Percentiles rank a stretch among this genome's conserved stretches.
These are phyloP conservation scores for Brassica hybrid DNA, from an alignment of 441 rosid species.

Conservation along the genomic window DNA sequence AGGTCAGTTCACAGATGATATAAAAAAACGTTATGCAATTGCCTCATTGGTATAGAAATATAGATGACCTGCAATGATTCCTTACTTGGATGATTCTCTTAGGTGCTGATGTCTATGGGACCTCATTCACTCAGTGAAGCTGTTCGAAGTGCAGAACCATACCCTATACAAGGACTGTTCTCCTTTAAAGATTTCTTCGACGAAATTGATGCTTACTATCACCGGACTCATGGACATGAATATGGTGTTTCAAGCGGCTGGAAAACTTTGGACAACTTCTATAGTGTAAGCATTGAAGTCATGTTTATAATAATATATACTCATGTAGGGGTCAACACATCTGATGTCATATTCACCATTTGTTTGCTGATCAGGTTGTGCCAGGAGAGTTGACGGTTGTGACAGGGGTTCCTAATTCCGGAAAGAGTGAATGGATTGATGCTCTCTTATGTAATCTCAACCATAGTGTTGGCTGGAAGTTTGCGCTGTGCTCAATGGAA, in stretches of 20 bases:
- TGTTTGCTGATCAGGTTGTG: constrained; percentile 65
- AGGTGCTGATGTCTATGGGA: constrained; percentile 92
- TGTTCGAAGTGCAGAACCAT: constrained; percentile 81
- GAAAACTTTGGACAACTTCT: constrained; percentile 68
- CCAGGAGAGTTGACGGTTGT: constrained; percentile 97
- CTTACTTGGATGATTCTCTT: constrained; percentile 33
- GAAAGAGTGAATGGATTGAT: constrained; percentile 99
- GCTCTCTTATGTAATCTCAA: constrained; percentile 90
- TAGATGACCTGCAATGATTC: constrained; percentile 11
- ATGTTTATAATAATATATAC: not conserved
- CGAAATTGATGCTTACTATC: constrained; percentile 85
- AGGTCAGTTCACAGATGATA: constrained; percentile 55
- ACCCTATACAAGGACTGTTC: constrained; percentile 86
- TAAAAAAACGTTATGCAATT: not conserved
- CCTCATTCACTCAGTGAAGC: constrained; percentile 68
- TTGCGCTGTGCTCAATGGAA: constrained; percentile 99
- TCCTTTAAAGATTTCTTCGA: constrained; percentile 71
- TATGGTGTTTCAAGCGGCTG: constrained; percentile 89
- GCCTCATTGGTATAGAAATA: constrained; percentile 4
- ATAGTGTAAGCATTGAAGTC: constrained; percentile 65
- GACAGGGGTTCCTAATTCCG: constrained; percentile 98
- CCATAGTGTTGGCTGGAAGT: constrained; percentile 80
- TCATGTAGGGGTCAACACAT: no score
- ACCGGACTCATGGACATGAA: constrained; percentile 67
- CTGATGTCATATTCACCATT: not conserved